These are phyloP conservation scores for Pseudogymnoascus sp. DNA, from an alignment of 2,329 filamentous ascomycete species.

Conservation along the genomic window DNA sequence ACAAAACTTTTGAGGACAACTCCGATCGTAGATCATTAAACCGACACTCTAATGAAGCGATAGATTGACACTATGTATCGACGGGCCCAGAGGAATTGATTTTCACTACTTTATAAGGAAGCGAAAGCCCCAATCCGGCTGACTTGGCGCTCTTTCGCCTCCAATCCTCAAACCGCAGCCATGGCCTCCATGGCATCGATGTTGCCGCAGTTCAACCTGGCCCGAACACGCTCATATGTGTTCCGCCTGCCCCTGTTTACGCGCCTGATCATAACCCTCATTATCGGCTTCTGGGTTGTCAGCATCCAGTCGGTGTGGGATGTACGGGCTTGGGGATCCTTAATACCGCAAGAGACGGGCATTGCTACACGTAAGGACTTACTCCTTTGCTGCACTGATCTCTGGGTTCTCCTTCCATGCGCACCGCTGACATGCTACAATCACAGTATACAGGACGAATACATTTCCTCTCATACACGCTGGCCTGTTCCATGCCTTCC, in stretches of 20 bases:
- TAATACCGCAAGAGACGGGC: conserved; percentile 70
- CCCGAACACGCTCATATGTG: conserved; percentile 71
- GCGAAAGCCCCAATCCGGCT: conserved; percentile 1
- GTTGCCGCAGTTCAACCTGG: conserved; percentile 53
- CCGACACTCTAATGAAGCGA: background rate
- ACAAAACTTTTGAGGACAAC: conserved; percentile 8
- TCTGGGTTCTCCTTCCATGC: conserved; percentile 5
- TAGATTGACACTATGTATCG: conserved; percentile 7
- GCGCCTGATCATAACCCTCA: conserved; percentile 57
- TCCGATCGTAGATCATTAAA: background rate
- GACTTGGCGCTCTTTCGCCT: conserved; percentile 2
- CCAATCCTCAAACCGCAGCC: conserved; percentile 1
- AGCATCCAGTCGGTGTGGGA: conserved; percentile 64
- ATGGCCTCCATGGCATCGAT: conserved; percentile 23
- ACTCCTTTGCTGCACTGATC: conserved; percentile 8
- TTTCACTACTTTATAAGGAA: conserved; percentile 3
- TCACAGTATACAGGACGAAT: conserved; percentile 82
- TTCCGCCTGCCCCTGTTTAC: conserved; percentile 84
- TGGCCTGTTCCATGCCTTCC: conserved; percentile 68
- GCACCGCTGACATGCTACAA: conserved; percentile 6
- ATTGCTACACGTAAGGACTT: conserved; percentile 59
- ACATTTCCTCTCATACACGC: conserved; percentile 84
- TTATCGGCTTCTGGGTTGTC: conserved; percentile 62
- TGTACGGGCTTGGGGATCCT: conserved; percentile 66
- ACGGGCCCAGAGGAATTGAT: background rate